Evolutionary conservation across 306 rosid species (phyloP).

Genomic region (Vigna reflexopilosa): DNA sequence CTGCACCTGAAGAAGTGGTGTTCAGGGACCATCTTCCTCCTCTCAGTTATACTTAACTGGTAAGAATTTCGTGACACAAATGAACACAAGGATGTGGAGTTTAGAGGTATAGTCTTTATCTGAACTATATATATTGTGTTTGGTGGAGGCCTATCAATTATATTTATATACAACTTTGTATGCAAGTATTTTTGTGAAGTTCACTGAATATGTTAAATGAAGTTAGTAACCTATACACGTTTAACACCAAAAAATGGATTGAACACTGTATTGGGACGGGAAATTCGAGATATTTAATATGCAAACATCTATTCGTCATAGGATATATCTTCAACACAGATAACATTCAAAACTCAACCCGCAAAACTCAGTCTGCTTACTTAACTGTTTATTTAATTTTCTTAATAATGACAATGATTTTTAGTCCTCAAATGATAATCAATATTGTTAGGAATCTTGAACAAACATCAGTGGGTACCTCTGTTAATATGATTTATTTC

Average conservation of each 20-base stretch:
- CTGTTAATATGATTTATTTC: too few relatives aligned
- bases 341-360: not conserved
- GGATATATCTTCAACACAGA: slow-evolving; percentile 31
- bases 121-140: slow-evolving; percentile 7
- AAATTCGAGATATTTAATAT: too few relatives aligned
- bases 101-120: not conserved
- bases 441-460: too few relatives aligned
- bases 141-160: not conserved
- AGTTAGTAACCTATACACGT: not conserved
- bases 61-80: not conserved
- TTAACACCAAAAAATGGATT: too few relatives aligned
- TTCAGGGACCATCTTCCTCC: slow-evolving; percentile 33
- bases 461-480: too few relatives aligned
- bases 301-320: slow-evolving; percentile 26
- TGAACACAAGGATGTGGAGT: not conserved
- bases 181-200: not conserved
- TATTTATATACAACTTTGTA: not conserved
- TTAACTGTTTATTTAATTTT: not conserved
- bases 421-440: too few relatives aligned
- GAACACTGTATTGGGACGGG: too few relatives aligned
- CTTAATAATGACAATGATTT: too few relatives aligned
- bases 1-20: slow-evolving; percentile 10
- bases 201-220: not conserved
- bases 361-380: not conserved
- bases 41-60: slow-evolving; percentile 21